Base-by-base conservation (phyloP, 2,329 filamentous ascomycete genomes). In the Elsinoe perseae region DNA sequence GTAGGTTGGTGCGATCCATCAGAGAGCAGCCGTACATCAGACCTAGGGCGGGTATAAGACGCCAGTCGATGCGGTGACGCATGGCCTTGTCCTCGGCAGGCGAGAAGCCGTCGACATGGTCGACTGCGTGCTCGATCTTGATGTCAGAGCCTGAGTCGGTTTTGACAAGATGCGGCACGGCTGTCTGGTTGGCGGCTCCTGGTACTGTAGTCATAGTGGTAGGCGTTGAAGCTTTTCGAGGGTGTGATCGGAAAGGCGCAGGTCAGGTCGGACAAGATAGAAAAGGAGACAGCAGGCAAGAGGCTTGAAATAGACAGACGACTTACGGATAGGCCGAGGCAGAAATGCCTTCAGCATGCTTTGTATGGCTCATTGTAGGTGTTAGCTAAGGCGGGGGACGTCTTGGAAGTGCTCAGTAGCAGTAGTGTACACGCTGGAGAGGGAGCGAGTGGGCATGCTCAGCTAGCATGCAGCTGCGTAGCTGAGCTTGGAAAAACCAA, bases 61-160 rank as follows among this genome's bases (percentile, higher is more conserved):
- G 72, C 28, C 68, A 73, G 69, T 95, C 89, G 62, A 93, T 75
- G 9, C 82, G 80, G 57, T 78, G 76, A 40, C 90, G 81, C 64
- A 93, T 87, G 36, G 72, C 78, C 66, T 75, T 80, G 71, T 87
- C 80, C 70, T 92, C 83, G 14, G 75, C 70, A 0, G 76, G 76
- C 0, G 80, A 77, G 69, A 85, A 83, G 40, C 61, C 60, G 43
- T 65, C 58, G 60, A 70, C 65, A 14, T 61, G 61, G 20, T 63
- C 63, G 60, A 62, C 57, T 25, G 57, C 44, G 32, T 50, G 44
- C 25, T 50, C 44, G 16, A 50, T 30, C 44, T 50, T 50, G 44
- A 50, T 30, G 18, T 50, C 44, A 2, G 44, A 50, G 18, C 44
- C 44, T 20, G 44, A 50, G 14, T 50, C 44, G 12, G 44, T 50